Evolutionary conservation across 495 filamentous ascomycete species (phyloP).

Genomic region (Daldinia vernicosa): DNA sequence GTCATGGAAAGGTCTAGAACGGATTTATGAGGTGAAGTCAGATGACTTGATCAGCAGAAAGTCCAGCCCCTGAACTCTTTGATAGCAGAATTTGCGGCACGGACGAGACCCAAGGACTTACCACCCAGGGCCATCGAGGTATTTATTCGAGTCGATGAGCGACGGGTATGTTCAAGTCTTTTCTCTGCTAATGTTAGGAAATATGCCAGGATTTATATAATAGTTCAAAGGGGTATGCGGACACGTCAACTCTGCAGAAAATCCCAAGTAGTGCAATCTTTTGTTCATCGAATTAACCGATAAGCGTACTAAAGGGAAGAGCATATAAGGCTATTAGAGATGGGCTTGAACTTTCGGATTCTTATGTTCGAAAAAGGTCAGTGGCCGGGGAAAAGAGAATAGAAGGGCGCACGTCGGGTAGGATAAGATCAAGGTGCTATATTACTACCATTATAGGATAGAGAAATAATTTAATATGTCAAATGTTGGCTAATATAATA

Average conservation of each 20-base stretch:
- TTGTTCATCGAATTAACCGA: not conserved
- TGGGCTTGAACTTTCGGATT: not conserved
- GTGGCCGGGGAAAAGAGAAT: too few species aligned
- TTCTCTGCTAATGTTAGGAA: not conserved
- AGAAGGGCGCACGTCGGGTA: too few species aligned
- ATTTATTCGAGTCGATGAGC: not conserved
- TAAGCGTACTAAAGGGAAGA: not conserved
- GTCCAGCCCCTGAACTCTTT: not conserved
- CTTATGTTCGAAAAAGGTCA: not conserved
- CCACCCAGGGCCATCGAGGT: not conserved
- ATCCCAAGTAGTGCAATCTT: not conserved
- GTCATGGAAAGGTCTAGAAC: not conserved
- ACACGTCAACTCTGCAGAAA: not conserved
- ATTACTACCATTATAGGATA: too few species aligned
- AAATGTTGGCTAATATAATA: not conserved
- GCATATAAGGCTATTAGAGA: not conserved
- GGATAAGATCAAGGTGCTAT: too few species aligned
- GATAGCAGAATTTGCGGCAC: not conserved
- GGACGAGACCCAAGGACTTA: not conserved
- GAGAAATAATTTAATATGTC: too few species aligned
- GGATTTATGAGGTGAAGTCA: not conserved
- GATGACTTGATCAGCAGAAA: not conserved
- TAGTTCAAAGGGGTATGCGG: not conserved
- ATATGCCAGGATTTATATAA: not conserved
- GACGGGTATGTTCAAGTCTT: not conserved